Evolutionary conservation across 225 moss, liverwort and hornwort species (phyloP).

Genomic region (Takakia lepidozioides): DNA sequence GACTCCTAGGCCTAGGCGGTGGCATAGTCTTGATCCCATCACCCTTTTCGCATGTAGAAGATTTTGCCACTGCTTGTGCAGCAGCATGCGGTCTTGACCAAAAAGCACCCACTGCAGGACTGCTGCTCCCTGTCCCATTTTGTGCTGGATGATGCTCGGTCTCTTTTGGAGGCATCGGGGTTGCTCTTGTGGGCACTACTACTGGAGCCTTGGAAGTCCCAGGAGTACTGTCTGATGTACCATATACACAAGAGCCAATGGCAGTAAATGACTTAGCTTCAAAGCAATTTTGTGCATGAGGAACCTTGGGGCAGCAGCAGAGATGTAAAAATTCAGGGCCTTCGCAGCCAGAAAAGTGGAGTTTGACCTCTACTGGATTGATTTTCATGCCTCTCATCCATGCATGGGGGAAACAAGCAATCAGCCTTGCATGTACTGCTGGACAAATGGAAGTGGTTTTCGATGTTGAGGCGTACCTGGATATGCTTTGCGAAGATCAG

Average conservation of each 20-base stretch:
- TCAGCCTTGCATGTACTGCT: conserved; percentile 40
- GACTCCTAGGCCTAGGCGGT: conserved; percentile 25
- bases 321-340: conserved; percentile 5
- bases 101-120: conserved; percentile 61
- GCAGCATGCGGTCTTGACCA: conserved; percentile 83
- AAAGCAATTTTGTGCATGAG: too few species aligned
- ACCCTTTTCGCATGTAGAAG: conserved; percentile 31
- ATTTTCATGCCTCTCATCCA: too few species aligned
- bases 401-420: neutral
- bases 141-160: conserved; percentile 47
- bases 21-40: conserved; percentile 11
- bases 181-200: conserved; percentile 34
- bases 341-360: neutral
- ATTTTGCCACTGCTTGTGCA: conserved; percentile 30
- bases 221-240: conserved; percentile 15
- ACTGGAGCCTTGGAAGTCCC: conserved; percentile 26
- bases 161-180: conserved; percentile 64
- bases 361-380: too few species aligned
- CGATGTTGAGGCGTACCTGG: conserved; percentile 60
- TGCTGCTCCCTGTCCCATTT: conserved; percentile 25
- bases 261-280: too few species aligned
- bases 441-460: conserved; percentile 27
- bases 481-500: conserved; percentile 60
- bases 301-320: too few species aligned
- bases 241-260: conserved; percentile 21